Evolutionary conservation across 208 protist species (phyloP).

Genomic region (Histomonas meleagridis): DNA sequence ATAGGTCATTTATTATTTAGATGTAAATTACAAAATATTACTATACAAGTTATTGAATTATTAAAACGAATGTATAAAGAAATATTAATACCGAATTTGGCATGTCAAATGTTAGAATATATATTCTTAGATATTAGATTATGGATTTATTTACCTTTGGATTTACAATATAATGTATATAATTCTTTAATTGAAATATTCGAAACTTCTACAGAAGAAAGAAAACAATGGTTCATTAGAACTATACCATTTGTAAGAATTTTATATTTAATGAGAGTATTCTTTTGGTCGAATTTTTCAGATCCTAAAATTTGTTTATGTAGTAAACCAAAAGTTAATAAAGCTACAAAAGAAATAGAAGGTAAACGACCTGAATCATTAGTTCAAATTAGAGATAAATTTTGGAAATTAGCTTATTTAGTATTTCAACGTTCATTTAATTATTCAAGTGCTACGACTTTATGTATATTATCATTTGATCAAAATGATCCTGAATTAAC

Average conservation of each 20-base stretch:
- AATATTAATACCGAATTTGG: neutral
- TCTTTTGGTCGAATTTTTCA: neutral
- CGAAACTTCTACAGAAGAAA: neutral
- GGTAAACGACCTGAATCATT: neutral
- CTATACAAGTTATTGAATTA: neutral
- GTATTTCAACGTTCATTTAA: neutral
- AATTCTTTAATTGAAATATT: neutral
- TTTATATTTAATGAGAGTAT: neutral
- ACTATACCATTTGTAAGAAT: neutral
- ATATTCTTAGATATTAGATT: neutral
- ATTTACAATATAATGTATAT: neutral
- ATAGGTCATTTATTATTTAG: neutral
- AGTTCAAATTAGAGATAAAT: neutral
- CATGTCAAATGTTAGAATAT: neutral
- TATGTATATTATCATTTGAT: neutral
- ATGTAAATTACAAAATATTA: slow-evolving; percentile 3
- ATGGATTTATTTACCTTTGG: slow-evolving; percentile 14
- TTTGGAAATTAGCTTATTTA: neutral
- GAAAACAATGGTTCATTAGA: neutral
- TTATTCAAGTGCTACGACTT: neutral
- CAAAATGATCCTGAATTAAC: neutral
- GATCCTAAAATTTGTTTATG: neutral
- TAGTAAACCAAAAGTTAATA: neutral
- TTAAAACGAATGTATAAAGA: neutral
- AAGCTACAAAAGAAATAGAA: neutral